A percentile compares a stretch with the other conserved stretches of the same genome.
Conservation (phyloP, 2,329 filamentous ascomycete species). For the Aspergillus sp. region DNA sequence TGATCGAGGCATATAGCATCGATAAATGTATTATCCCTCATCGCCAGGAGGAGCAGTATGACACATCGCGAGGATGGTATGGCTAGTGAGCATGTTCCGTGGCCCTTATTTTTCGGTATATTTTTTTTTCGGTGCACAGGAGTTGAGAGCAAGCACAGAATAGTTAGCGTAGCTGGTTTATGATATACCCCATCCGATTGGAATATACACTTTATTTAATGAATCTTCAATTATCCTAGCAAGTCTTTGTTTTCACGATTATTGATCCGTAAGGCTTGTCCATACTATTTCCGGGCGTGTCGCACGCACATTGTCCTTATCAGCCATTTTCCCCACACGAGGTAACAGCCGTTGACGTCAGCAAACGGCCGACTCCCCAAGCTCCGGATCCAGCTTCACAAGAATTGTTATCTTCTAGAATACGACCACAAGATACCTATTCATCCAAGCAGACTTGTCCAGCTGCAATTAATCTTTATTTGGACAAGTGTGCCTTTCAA, state of each 20-base stretch:
- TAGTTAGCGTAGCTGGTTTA: constrained; percentile 1
- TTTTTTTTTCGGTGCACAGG: background rate
- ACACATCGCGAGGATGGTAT: constrained; percentile 64
- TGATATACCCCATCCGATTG: constrained; percentile 17
- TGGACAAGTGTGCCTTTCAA: background rate
- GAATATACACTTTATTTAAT: background rate
- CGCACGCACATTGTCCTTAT: background rate
- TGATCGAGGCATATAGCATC: constrained; percentile 75
- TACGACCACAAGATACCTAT: background rate
- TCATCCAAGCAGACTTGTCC: background rate
- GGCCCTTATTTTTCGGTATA: background rate
- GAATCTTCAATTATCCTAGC: background rate
- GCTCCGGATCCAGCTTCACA: background rate
- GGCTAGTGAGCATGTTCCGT: constrained; percentile 40
- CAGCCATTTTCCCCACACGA: background rate
- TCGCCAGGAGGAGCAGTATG: constrained; percentile 61
- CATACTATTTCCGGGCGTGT: too few relatives aligned
- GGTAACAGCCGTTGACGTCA: constrained; percentile 11
- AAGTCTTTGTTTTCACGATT: background rate
- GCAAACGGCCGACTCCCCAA: constrained; percentile 11
- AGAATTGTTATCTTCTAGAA: background rate
- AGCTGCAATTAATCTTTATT: background rate
- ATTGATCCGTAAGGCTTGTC: background rate
- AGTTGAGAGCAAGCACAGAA: background rate
- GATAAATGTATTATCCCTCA: constrained; percentile 82